Evolutionary conservation across 495 filamentous ascomycete species (phyloP).

Genomic region (Aspergillus wentii): DNA sequence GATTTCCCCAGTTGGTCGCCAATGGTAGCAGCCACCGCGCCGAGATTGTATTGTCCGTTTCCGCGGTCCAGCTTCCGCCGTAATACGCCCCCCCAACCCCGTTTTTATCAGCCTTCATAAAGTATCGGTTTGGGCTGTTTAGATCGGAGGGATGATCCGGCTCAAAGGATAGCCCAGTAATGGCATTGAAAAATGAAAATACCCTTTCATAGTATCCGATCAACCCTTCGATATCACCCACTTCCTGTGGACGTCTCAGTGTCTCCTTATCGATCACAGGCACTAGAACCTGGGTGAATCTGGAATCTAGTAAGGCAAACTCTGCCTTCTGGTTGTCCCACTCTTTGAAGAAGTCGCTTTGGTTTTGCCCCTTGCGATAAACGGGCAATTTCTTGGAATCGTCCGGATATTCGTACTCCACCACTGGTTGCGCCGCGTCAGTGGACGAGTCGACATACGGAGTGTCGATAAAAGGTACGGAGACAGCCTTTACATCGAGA

Average conservation of each 20-base stretch:
- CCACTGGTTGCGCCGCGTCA: background rate
- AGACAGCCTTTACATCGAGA: background rate
- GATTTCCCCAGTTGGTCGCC: conserved; percentile 1
- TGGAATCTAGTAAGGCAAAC: background rate
- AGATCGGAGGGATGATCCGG: conserved; percentile 1
- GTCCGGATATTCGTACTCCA: conserved; percentile 1
- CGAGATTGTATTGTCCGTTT: background rate
- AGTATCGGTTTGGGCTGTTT: conserved; percentile 3
- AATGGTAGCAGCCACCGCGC: background rate
- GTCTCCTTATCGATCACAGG: background rate
- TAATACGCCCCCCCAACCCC: background rate
- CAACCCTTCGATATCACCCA: conserved; percentile 1
- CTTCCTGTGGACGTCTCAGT: background rate
- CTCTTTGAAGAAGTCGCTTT: too few relatives aligned
- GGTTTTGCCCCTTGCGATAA: conserved; percentile 1
- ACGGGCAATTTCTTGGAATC: background rate
- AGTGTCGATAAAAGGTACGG: conserved; percentile 1
- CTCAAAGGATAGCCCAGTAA: background rate
- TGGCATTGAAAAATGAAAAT: conserved; percentile 1
- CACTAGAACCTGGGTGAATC: background rate
- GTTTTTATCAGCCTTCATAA: conserved; percentile 2
- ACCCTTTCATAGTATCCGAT: conserved; percentile 2
- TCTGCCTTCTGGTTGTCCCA: background rate
- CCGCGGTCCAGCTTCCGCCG: background rate
- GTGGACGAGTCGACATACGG: background rate